Percentiles rank a stretch among this genome's conserved stretches.
These are phyloP conservation scores for Thymus quinquecostatus DNA, from an alignment of 257 asterid genomes.

Conservation along the genomic window DNA sequence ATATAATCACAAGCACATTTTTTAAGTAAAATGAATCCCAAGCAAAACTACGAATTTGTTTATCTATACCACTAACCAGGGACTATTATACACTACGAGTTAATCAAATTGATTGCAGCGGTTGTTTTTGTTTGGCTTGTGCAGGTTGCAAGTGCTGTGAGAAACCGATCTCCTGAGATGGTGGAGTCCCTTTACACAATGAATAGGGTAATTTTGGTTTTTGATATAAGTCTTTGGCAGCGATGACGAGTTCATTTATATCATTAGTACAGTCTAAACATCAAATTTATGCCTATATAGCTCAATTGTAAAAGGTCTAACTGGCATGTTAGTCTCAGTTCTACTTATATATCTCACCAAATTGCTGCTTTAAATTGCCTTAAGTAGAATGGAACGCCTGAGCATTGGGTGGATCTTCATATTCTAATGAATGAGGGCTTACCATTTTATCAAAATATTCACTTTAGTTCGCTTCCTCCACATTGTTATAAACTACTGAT, in stretches of 20 bases:
- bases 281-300: slow-evolving; percentile 13
- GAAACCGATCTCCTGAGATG: slow-evolving; percentile 73
- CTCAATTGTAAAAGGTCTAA: slow-evolving; percentile 17
- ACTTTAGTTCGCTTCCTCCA: background rate
- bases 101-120: slow-evolving; percentile 23
- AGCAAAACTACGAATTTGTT: too few species aligned
- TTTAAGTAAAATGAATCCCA: too few species aligned
- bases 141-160: slow-evolving; percentile 77
- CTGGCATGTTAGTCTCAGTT: slow-evolving; percentile 15
- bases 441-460: background rate
- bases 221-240: slow-evolving; percentile 15
- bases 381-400: slow-evolving; percentile 12
- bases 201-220: slow-evolving; percentile 51
- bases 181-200: slow-evolving; percentile 78
- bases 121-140: slow-evolving; percentile 28
- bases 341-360: slow-evolving; percentile 12
- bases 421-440: slow-evolving; percentile 5
- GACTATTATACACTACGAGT: slow-evolving; percentile 1
- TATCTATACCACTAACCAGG: background rate
- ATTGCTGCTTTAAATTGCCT: slow-evolving; percentile 14
- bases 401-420: slow-evolving; percentile 20
- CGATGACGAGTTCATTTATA: slow-evolving; percentile 14
- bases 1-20: too few species aligned
- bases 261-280: background rate
- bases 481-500: background rate